These are phyloP conservation scores for Diplodia mutila DNA, from an alignment of 2,329 filamentous ascomycete species.

Conservation along the genomic window DNA sequence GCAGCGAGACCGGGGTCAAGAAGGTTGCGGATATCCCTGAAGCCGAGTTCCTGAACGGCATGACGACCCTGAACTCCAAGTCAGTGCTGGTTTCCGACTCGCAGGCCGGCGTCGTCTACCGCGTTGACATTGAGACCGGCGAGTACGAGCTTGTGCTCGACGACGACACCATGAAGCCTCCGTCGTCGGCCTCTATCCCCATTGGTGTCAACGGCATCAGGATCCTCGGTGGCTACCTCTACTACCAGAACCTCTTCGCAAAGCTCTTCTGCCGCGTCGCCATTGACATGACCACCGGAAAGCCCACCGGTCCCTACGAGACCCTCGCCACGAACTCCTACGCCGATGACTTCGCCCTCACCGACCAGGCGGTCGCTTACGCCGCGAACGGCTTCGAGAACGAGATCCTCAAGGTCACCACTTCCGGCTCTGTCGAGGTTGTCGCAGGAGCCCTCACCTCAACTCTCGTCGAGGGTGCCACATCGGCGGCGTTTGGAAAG, in stretches of 20 bases:
- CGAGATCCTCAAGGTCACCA: slow-evolving; percentile 28
- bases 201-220: slow-evolving; percentile 35
- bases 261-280: slow-evolving; percentile 29
- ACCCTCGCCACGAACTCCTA: background rate
- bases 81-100: slow-evolving; percentile 35
- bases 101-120: slow-evolving; percentile 30
- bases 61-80: slow-evolving; percentile 30
- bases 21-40: slow-evolving; percentile 31
- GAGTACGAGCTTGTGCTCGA: slow-evolving; percentile 28
- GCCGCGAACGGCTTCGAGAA: slow-evolving; percentile 18
- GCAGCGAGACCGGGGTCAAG: slow-evolving; percentile 30
- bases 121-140: slow-evolving; percentile 28
- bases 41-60: slow-evolving; percentile 32
- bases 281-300: slow-evolving; percentile 27
- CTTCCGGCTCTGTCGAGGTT: slow-evolving; percentile 27
- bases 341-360: slow-evolving; percentile 20
- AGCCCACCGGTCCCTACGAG: slow-evolving; percentile 7
- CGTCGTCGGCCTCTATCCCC: slow-evolving; percentile 8
- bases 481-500: slow-evolving; percentile 30
- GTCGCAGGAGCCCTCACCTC: slow-evolving; percentile 26
- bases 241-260: slow-evolving; percentile 33
- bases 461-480: slow-evolving; percentile 28
- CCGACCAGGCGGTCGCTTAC: slow-evolving; percentile 6
- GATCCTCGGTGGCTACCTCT: slow-evolving; percentile 27
- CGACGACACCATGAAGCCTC: slow-evolving; percentile 29